Evolutionary conservation across 148 eudicot species (phyloP), one percentile per base, ranked within the genome.

Genomic region (Camellia lanceoleosa): DNA sequence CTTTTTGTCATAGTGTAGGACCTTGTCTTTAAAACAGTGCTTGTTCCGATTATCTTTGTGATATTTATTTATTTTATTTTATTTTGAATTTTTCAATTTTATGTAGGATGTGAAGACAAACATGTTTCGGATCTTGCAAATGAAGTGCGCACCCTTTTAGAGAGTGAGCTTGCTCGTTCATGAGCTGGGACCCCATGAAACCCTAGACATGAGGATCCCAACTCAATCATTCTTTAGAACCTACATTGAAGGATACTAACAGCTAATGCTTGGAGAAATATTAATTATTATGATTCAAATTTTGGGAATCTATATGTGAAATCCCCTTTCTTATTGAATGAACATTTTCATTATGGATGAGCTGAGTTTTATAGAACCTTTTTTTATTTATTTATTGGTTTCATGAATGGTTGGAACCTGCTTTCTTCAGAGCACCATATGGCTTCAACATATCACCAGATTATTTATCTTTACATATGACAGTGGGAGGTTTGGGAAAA

Each of bases 41-140:
- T 47, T 9, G 9, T 73, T 56, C 2, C 9, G 47, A 52, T 30
- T 30, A 30, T 30, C 38, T 30, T 30, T 30, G 38, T 1, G 38
- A 30, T 30, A 61, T 75, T 63, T 62, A 15, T 41, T 41, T 77
- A 16, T 42, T 66, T 58, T 15, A 5, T 30, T 71, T 74, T 47
- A 59, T 78, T 43, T 8, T 47, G 38, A 30, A 30, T 30, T 78
- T 69, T 44, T 20, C 1, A 10, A 56, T 62, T 55, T 4, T 46
- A 6, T 51, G 41, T 52, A 95, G 99, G 96, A 52, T 89, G 90
- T 69, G 79, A 88, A 78, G 99, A 95, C 86, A 83, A 83, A 56
- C 99, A 92, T 88, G 93, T 95, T 11, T 84, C 80, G 80, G 93
- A 86, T 79, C 89, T 95, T 54, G 97, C 97, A 2, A 80, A 85